These are phyloP conservation scores for Croton laevigatus DNA, from an alignment of 441 rosid species.

Conservation along the genomic window DNA sequence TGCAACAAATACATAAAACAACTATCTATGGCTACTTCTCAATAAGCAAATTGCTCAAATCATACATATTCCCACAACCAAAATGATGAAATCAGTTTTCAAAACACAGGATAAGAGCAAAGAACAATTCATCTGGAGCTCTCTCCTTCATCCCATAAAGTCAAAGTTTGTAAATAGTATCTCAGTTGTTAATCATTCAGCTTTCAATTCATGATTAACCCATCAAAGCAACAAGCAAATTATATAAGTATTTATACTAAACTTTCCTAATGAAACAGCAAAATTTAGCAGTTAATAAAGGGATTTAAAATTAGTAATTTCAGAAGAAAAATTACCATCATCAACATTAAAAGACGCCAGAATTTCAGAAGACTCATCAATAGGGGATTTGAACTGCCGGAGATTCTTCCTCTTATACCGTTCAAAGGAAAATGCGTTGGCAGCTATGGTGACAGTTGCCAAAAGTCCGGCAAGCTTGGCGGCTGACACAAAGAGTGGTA, in stretches of 20 bases:
- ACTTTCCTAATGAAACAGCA: neutral
- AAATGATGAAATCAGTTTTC: neutral
- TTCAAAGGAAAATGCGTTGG: conserved; percentile 69
- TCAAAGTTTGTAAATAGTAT: neutral
- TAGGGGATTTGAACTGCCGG: conserved; percentile 55
- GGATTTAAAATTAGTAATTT: neutral
- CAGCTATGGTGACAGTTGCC: conserved; percentile 62
- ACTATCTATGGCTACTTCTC: neutral
- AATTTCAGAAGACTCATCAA: conserved; percentile 65
- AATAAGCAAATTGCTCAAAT: neutral
- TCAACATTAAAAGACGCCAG: conserved; percentile 67
- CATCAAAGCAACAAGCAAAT: neutral
- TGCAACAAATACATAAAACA: neutral
- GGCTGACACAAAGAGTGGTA: conserved; percentile 46
- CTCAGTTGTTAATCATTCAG: neutral
- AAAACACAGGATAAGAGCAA: neutral
- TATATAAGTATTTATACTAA: too few relatives aligned
- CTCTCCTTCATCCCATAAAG: neutral
- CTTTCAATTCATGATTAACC: too few relatives aligned
- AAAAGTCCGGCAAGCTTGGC: conserved; percentile 69
- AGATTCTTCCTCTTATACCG: conserved; percentile 62
- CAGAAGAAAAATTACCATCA: conserved; percentile 30
- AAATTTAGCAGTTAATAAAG: neutral
- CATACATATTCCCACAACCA: neutral
- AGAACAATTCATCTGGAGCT: neutral